Base-by-base conservation (phyloP, 139 green algal species). In the Volvox reticuliferus region DNA sequence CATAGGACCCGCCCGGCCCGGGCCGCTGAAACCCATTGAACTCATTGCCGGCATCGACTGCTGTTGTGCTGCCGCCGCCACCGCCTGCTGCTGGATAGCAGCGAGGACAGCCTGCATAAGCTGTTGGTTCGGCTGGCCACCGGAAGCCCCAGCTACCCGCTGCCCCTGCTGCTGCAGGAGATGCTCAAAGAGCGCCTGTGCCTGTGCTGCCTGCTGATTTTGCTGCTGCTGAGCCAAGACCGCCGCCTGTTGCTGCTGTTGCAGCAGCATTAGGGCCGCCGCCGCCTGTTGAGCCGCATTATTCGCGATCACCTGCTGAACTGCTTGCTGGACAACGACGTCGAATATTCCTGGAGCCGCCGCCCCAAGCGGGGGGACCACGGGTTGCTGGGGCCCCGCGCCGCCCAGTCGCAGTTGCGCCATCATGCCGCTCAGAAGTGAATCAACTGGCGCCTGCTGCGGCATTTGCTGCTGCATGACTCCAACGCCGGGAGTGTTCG, bases 251-350 rank as follows among this genome's bases (percentile, higher is more conserved):
- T 90, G 86, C 55, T 81, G 69, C 69, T 88, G 82, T 50, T 89
- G 86, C 68, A 81, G 69, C 37, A 79, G 22, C 22, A 91, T 17
- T 35, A 91, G 37, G 1, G 33, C 35, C 12, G 76, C 20, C 0
- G 87, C 87, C 0, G 87, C 87, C 76, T 91, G 87, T 55, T 91
- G 87, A 18, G 87, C 87, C 6, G 87, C 87, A 20, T 86, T 91
- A 77, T 91, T 91, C 26, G 76, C 76, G 6, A 91, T 26, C 87
- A 50, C 87, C 75, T 91, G 87, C 87, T 91, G 87, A 62, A 91
- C 87, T 18, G 87, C 76, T 36, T 83, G 71, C n/a, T 91, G 71
- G 1, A 91, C 75, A 0, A 91, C 69, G 0, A 75, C 71, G 44
- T 91, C 87, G 9, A 91, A 5, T 12, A 91, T 24, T 6, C 71